A percentile compares a stretch with the other conserved stretches of the same genome.
Evolutionary conservation across 148 eudicot genomes (phyloP).

Genomic region (Fagopyrum homotropicum): DNA sequence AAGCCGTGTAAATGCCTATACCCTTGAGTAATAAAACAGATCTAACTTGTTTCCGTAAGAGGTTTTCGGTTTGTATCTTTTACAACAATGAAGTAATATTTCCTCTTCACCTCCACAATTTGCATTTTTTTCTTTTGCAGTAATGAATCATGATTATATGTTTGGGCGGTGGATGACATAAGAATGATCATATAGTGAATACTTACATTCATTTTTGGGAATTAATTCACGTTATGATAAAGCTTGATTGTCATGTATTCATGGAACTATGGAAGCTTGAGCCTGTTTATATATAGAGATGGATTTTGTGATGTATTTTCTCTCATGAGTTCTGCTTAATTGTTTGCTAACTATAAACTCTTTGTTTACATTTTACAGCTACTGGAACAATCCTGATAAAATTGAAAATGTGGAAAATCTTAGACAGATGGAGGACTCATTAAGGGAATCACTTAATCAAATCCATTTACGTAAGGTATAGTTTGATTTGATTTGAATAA

Average conservation of each 20-base stretch:
- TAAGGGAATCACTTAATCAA: conserved; percentile 57
- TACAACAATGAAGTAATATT: no score
- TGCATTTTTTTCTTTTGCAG: no score
- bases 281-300: neutral
- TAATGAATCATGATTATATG: no score
- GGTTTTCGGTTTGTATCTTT: no score
- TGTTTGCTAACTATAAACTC: neutral
- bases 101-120: no score
- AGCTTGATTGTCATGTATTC: neutral
- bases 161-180: no score
- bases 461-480: conserved; percentile 72
- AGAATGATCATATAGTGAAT: no score
- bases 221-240: no score
- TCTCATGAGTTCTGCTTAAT: neutral
- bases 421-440: conserved; percentile 75
- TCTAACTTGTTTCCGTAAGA: no score
- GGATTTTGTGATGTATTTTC: neutral
- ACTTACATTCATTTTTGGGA: no score
- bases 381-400: conserved; percentile 82
- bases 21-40: no score
- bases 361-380: conserved; percentile 35
- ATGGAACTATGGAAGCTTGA: neutral
- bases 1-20: no score
- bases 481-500: neutral
- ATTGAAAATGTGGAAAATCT: conserved; percentile 70